These are phyloP conservation scores for Macrocybe gigantea DNA, from an alignment of 768 basidiomycete species.

Conservation along the genomic window DNA sequence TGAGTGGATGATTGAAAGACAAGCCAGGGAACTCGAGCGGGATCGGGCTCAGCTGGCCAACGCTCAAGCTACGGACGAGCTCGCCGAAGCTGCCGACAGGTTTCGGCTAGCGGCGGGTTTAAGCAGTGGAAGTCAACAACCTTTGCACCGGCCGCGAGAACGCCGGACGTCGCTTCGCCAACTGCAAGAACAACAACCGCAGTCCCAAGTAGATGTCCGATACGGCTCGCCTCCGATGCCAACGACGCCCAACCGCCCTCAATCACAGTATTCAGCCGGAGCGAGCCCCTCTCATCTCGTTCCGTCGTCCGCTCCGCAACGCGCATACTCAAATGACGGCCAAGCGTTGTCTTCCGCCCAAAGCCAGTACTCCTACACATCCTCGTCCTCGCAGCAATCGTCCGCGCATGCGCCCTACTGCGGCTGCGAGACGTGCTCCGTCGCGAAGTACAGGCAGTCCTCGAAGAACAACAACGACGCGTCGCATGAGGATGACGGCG, in stretches of 20 bases:
- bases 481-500: slow-evolving; percentile 8
- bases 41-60: slow-evolving; percentile 39
- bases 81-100: slow-evolving; percentile 11
- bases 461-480: neutral
- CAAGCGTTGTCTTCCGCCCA: slow-evolving; percentile 11
- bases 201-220: slow-evolving; percentile 5
- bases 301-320: slow-evolving; percentile 22
- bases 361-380: slow-evolving; percentile 15
- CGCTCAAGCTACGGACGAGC: slow-evolving; percentile 23
- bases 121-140: slow-evolving; percentile 9
- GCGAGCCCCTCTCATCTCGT: slow-evolving; percentile 34
- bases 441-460: slow-evolving; percentile 41
- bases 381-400: slow-evolving; percentile 22
- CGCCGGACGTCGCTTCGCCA: slow-evolving; percentile 28
- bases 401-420: slow-evolving; percentile 56
- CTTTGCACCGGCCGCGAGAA: slow-evolving; percentile 23
- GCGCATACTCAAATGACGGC: slow-evolving; percentile 10
- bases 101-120: slow-evolving; percentile 1
- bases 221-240: slow-evolving; percentile 2
- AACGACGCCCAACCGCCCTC: slow-evolving; percentile 5
- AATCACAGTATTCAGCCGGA: slow-evolving; percentile 26
- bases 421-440: slow-evolving; percentile 61
- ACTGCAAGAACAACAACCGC: slow-evolving; percentile 23
- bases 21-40: slow-evolving; percentile 47
- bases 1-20: slow-evolving; percentile 49